phyloP scores from a whole-genome alignment of 2,329 filamentous ascomycete genomes.

The Trichothecium sympodiale region DNA sequence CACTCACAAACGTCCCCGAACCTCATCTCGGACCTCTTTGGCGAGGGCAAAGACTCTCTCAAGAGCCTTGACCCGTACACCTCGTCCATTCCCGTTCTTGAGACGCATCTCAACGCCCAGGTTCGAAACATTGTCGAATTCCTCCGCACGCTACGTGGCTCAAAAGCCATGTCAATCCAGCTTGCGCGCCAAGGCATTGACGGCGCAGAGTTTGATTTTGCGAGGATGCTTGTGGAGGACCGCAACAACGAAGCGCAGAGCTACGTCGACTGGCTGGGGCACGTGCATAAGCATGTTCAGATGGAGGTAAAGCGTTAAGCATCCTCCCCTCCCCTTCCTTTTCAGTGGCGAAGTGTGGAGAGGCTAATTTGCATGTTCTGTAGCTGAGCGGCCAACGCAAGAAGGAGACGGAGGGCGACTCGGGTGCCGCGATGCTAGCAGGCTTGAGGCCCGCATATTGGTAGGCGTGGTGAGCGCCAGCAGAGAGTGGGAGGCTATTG shows the following conservation, averaged over 20 bases:
- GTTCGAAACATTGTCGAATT: conserved; percentile 90
- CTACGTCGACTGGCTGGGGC: conserved; percentile 97
- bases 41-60: conserved; percentile 56
- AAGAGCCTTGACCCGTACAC: conserved; percentile 72
- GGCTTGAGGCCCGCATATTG: conserved; percentile 50
- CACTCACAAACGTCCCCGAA: conserved; percentile 89
- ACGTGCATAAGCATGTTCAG: conserved; percentile 87
- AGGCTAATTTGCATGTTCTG: conserved; percentile 6
- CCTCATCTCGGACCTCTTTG: conserved; percentile 81
- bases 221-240: conserved; percentile 80
- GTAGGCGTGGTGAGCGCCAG: conserved; percentile 18
- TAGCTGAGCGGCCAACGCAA: conserved; percentile 61
- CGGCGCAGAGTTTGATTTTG: conserved; percentile 94
- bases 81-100: conserved; percentile 68
- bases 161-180: conserved; percentile 81
- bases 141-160: conserved; percentile 66
- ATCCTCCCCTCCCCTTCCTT: neutral
- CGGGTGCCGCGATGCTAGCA: conserved; percentile 22
- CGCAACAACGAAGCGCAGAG: conserved; percentile 95
- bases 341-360: conserved; percentile 1
- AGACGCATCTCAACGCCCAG: conserved; percentile 90
- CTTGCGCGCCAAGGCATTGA: conserved; percentile 87
- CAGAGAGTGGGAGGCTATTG: no score
- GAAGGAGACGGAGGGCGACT: conserved; percentile 47
- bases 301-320: conserved; percentile 53